These are phyloP conservation scores for Aristolochia californica DNA, from an alignment of 164 flowering plant genomes.

Conservation along the genomic window DNA sequence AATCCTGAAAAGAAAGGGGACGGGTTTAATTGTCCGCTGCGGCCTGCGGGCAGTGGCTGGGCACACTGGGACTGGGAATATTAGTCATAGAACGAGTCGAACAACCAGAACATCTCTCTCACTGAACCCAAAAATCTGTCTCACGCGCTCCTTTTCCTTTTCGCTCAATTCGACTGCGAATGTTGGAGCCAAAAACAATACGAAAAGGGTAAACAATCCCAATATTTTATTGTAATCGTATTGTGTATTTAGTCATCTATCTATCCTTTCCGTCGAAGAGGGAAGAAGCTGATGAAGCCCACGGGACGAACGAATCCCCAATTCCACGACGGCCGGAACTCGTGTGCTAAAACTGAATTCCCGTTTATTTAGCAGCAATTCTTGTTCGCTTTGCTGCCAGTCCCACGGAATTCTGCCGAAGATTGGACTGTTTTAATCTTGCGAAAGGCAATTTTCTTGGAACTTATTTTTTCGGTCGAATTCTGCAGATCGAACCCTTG, in stretches of 20 bases:
- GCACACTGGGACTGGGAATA: not conserved
- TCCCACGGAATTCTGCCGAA: not conserved
- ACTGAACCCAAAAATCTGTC: no score
- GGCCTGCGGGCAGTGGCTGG: not conserved
- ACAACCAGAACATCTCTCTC: no score
- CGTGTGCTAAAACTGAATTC: not conserved
- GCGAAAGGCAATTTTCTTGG: not conserved
- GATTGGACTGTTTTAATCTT: not conserved
- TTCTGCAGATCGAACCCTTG: not conserved
- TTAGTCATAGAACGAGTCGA: not conserved
- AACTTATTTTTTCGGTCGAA: not conserved
- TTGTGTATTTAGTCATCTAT: not conserved
- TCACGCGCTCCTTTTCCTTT: no score
- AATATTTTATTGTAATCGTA: not conserved
- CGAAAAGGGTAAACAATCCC: not conserved
- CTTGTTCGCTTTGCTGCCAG: not conserved
- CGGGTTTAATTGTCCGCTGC: no score
- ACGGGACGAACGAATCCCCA: not conserved
- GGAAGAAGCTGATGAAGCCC: not conserved
- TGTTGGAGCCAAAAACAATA: constrained; percentile 1
- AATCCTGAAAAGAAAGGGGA: no score
- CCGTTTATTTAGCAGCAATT: not conserved
- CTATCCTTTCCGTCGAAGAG: not conserved
- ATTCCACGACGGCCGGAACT: not conserved
- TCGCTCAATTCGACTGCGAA: not conserved